Conservation (phyloP, 176 grass and related monocot species). For the Eragrostis nindensis region DNA sequence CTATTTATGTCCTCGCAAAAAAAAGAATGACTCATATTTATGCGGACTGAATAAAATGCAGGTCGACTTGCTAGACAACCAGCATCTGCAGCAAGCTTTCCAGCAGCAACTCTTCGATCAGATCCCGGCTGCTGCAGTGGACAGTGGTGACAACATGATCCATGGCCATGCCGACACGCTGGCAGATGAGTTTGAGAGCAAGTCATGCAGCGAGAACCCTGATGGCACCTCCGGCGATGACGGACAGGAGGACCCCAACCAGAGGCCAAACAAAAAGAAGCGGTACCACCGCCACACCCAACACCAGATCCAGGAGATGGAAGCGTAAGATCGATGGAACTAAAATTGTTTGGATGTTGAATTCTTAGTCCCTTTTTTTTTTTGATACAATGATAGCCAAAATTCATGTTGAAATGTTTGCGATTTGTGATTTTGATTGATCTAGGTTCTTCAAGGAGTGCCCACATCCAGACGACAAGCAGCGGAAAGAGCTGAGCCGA, state of each 20-base stretch:
- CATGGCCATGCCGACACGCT: conserved; percentile 40
- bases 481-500: conserved; percentile 83
- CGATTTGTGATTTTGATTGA: conserved; percentile 19
- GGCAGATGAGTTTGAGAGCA: conserved; percentile 65
- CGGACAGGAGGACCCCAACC: conserved; percentile 54
- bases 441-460: conserved; percentile 93
- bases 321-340: conserved; percentile 58
- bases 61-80: conserved; percentile 75
- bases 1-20: background rate
- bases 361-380: no score
- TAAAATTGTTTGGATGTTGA: background rate
- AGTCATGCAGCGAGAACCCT: conserved; percentile 54
- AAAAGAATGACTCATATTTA: no score
- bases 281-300: conserved; percentile 86
- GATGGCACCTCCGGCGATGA: conserved; percentile 56
- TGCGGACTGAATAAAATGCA: conserved; percentile 35
- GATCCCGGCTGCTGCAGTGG: conserved; percentile 35
- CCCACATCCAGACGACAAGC: conserved; percentile 91
- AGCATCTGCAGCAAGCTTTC: conserved; percentile 74
- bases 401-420: conserved; percentile 23
- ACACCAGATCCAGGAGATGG: conserved; percentile 91
- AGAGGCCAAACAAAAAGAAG: conserved; percentile 75
- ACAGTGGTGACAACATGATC: conserved; percentile 47
- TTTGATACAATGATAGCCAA: background rate
- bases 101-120: conserved; percentile 74